Evolutionary conservation across 2,329 filamentous ascomycete species (phyloP).

Genomic region (Alternaria sp.): DNA sequence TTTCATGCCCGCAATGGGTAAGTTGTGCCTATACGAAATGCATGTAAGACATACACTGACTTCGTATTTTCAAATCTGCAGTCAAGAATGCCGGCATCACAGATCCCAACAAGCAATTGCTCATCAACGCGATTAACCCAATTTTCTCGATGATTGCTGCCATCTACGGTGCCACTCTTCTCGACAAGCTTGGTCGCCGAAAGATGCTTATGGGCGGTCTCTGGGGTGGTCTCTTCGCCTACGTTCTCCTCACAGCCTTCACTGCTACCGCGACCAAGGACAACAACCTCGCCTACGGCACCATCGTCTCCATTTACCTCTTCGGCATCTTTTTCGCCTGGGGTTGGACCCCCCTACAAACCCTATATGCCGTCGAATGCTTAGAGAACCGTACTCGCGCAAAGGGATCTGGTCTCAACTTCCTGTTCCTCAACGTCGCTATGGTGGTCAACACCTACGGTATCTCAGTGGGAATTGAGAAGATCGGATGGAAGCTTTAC

Average conservation of each 20-base stretch:
- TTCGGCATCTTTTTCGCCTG: slow-evolving; percentile 54
- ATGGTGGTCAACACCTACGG: slow-evolving; percentile 48
- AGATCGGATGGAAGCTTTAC: slow-evolving; percentile 45
- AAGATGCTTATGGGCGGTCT: slow-evolving; percentile 52
- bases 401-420: slow-evolving; percentile 48
- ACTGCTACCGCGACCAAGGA: slow-evolving; percentile 37
- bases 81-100: not conserved
- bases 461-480: slow-evolving; percentile 44
- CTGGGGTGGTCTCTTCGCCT: slow-evolving; percentile 44
- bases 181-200: slow-evolving; percentile 45
- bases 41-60: no score
- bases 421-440: slow-evolving; percentile 46
- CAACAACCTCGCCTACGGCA: slow-evolving; percentile 48
- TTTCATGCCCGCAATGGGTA: slow-evolving; percentile 34
- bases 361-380: slow-evolving; percentile 51
- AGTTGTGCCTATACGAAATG: no score
- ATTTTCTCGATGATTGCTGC: slow-evolving; percentile 52
- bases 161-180: slow-evolving; percentile 50
- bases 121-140: slow-evolving; percentile 55
- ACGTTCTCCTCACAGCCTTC: slow-evolving; percentile 50
- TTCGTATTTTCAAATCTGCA: no score
- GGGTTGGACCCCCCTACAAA: slow-evolving; percentile 54
- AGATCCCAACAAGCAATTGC: slow-evolving; percentile 47
- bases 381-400: slow-evolving; percentile 52
- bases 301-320: slow-evolving; percentile 53